Base-by-base conservation (phyloP, 371 early-diverging fungal species). In the Lichtheimia hyalospora region DNA sequence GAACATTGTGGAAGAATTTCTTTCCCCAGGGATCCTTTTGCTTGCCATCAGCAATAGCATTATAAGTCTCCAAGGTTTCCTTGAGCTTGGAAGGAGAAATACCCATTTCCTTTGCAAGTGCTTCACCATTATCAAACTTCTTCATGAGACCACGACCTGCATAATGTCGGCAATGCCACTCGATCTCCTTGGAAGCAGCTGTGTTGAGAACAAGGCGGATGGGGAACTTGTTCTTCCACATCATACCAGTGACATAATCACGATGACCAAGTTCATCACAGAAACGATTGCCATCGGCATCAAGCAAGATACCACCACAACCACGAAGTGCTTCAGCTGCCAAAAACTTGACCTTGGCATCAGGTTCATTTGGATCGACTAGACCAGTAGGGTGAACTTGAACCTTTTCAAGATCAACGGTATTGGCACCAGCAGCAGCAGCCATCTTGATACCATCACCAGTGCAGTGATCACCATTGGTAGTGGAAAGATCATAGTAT, bases 261-360 rank as follows among this genome's bases (percentile, higher is more conserved):
- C 95, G 91, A 42, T 91, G 92, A 54, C 86, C 89, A 20, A 97
- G 84, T 84, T 97, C 98, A 67, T 96, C 92, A 70, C 91, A 89
- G 84, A 97, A 96, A 65, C 98, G 93, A 61, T 88, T 82, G 60
- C 96, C 98, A 51, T 86, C 87, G 4, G 84, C 92, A 56, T 85
- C 76, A 41, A 97, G 69, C 48, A 97, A 74, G 14, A 97, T 64
- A 76, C 96, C 98, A 73, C 97, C 98, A 58, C 87, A 90, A 70
- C 98, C 98, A 73, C 98, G 95, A 52, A 97, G 88, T 12, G 98
- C 97, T 79, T 97, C 97, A 16, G 98, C 95, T 55, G 97, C 97
- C 70, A 93, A 77, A 69, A 93, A 91, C 80, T 92, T 92, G 69
- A 89, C 88, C 62, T 87, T 86, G 59, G 92, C 93, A 64, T 90